Evolutionary conservation across 2,329 filamentous ascomycete species (phyloP), one percentile per base, ranked within the genome.

Genomic region (Helminthosporium solani): DNA sequence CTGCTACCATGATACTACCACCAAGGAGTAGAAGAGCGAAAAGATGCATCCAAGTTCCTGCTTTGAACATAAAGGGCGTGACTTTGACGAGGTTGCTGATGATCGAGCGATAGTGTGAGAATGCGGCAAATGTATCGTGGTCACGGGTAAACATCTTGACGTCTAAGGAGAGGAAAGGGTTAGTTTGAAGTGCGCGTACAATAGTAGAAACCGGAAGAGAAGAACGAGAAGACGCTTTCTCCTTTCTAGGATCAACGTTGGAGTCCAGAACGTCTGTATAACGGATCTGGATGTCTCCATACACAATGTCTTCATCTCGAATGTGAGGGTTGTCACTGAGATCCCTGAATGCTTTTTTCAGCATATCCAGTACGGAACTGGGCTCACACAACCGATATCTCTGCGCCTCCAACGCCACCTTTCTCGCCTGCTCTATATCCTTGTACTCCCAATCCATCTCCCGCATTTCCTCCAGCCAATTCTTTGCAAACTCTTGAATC

Each of bases 11-110:
- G 3, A 5, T 9, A n/a, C 35, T 34, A 20, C 39, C 41, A 4
- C 47, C 39, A 15, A 50, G 42, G 9, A 50, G 12, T 3, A 50
- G n/a, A 7, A 43, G 41, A 19, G 47, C 42, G 11, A 50, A 33
- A 4, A 50, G 30, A 30, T 50, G 42, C 19, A 44, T 46, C 42
- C 47, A 50, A 18, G 38, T 50, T 7, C 47, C 47, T 8, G 42
- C 35, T 20, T 34, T 44, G 30, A 50, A 46, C 28, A 50, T 40
- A 25, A 50, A 50, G 2, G 47, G 47, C 2, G 31, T 42, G 6
- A n/a, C 43, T 12, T 30, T 21, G 14, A 50, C 40, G 16, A 50
- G 33, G 2, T 28, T 3, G 9, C 20, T 15, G 2, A 34, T 16
- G 8, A 40, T 14, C 4, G 14, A 42, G 9, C 35, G 18, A 42